A percentile compares a stretch with the other conserved stretches of the same genome.
These are phyloP conservation scores for Pseudozyma hubeiensis DNA, from an alignment of 1,284 basidiomycete genomes.

Conservation along the genomic window DNA sequence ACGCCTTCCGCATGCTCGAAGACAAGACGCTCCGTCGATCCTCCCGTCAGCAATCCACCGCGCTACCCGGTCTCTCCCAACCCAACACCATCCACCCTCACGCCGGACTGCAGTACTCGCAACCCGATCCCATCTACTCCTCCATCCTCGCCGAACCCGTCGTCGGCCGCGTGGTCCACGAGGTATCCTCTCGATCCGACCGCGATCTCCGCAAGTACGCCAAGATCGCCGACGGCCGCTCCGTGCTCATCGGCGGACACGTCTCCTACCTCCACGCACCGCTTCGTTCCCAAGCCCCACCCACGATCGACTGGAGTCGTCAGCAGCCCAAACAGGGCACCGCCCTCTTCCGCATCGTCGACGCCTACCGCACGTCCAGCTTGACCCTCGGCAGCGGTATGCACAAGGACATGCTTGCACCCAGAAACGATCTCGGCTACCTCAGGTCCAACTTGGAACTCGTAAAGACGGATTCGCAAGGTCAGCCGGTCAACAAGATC, in stretches of 20 bases:
- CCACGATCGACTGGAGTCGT: slow-evolving; percentile 45
- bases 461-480: slow-evolving; percentile 24
- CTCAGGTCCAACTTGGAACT: slow-evolving; percentile 39
- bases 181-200: slow-evolving; percentile 26
- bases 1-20: slow-evolving; percentile 42
- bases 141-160: slow-evolving; percentile 50
- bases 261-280: slow-evolving; percentile 42
- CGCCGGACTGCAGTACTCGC: slow-evolving; percentile 62
- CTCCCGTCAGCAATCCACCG: slow-evolving; percentile 1
- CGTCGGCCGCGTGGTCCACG: slow-evolving; percentile 57
- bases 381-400: slow-evolving; percentile 24
- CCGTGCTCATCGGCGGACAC: slow-evolving; percentile 41
- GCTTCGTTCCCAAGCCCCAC: slow-evolving; percentile 30
- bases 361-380: slow-evolving; percentile 34
- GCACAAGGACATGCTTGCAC: slow-evolving; percentile 45
- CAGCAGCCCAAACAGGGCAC: slow-evolving; percentile 39
- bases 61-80: slow-evolving; percentile 37
- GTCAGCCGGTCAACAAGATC: slow-evolving; percentile 3
- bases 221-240: slow-evolving; percentile 37
- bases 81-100: slow-evolving; percentile 54
- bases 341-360: slow-evolving; percentile 45
- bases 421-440: slow-evolving; percentile 45
- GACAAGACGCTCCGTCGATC: slow-evolving; percentile 17
- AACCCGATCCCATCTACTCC: slow-evolving; percentile 62
- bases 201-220: slow-evolving; percentile 14